Evolutionary conservation across 1,284 basidiomycete species (phyloP).

Genomic region (Cryptococcus sp.): DNA sequence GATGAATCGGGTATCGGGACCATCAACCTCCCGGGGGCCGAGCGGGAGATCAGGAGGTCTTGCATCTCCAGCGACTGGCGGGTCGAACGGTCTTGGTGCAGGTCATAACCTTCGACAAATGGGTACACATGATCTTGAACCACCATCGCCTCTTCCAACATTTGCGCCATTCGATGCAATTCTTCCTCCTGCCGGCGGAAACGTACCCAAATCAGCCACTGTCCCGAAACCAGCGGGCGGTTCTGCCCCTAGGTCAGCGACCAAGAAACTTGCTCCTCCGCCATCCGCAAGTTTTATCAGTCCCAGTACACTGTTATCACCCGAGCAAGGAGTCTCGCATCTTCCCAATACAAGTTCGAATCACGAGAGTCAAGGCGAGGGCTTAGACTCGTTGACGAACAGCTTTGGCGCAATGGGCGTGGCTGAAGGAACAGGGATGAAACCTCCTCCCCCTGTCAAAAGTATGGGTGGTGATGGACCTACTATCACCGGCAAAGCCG

Average conservation of each 20-base stretch:
- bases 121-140: conserved; percentile 15
- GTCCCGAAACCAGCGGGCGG: conserved; percentile 5
- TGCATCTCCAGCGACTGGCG: conserved; percentile 2
- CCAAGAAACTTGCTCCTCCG: conserved; percentile 1
- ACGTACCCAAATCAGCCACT: conserved; percentile 3
- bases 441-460: conserved; percentile 9
- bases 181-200: conserved; percentile 14
- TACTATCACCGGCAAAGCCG: conserved; percentile 6
- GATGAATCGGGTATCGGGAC: conserved; percentile 16
- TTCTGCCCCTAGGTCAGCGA: neutral
- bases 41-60: conserved; percentile 6
- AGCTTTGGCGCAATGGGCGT: conserved; percentile 36
- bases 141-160: conserved; percentile 34
- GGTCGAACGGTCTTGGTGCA: conserved; percentile 2
- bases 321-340: conserved; percentile 11
- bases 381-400: conserved; percentile 24
- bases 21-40: conserved; percentile 6
- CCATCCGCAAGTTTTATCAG: conserved; percentile 36
- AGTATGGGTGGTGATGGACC: conserved; percentile 16
- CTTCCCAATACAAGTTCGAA: neutral
- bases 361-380: conserved; percentile 1
- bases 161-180: conserved; percentile 41
- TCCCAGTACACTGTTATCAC: conserved; percentile 44
- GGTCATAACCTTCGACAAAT: conserved; percentile 2
- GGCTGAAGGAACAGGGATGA: neutral